Percentiles rank a stretch among this genome's conserved stretches.
These are phyloP conservation scores for Afroboletus lepidellus DNA, from an alignment of 1,284 basidiomycete genomes.

Conservation along the genomic window DNA sequence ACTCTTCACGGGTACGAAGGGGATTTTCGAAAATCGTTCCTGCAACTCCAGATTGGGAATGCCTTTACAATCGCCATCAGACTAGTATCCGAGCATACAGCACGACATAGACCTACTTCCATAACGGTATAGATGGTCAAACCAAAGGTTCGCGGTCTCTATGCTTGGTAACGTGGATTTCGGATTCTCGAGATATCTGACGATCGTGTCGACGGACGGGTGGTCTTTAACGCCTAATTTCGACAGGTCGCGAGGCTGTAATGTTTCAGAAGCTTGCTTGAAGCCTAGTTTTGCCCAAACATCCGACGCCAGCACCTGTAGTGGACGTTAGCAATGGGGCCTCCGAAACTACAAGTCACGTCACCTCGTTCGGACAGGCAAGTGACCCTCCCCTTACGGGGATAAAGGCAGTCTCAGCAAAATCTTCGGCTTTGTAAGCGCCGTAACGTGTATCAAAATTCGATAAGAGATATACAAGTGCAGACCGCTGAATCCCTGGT, in stretches of 20 bases:
- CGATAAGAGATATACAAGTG: constrained; percentile 18
- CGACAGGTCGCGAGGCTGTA: not conserved
- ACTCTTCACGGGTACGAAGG: constrained; percentile 16
- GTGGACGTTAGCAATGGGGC: not conserved
- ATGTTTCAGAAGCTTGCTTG: constrained; percentile 7
- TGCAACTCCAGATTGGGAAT: constrained; percentile 3
- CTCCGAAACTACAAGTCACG: not conserved
- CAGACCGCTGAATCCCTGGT: constrained; percentile 2
- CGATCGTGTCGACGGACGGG: constrained; percentile 16
- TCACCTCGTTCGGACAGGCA: constrained; percentile 14
- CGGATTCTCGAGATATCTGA: constrained; percentile 10
- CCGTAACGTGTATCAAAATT: constrained; percentile 20
- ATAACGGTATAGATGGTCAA: constrained; percentile 14
- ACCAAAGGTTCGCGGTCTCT: constrained; percentile 14
- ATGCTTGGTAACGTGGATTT: constrained; percentile 2
- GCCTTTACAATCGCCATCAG: constrained; percentile 7
- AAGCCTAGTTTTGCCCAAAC: constrained; percentile 27
- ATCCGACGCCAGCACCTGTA: constrained; percentile 21
- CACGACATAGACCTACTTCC: constrained; percentile 19
- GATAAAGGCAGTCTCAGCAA: constrained; percentile 16
- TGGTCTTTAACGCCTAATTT: constrained; percentile 21
- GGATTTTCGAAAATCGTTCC: constrained; percentile 7
- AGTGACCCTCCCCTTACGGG: constrained; percentile 14
- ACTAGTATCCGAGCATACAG: not conserved
- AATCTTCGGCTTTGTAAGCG: constrained; percentile 19